phyloP scores from a whole-genome alignment of 306 rosid species.

The Carpinus viminea region DNA sequence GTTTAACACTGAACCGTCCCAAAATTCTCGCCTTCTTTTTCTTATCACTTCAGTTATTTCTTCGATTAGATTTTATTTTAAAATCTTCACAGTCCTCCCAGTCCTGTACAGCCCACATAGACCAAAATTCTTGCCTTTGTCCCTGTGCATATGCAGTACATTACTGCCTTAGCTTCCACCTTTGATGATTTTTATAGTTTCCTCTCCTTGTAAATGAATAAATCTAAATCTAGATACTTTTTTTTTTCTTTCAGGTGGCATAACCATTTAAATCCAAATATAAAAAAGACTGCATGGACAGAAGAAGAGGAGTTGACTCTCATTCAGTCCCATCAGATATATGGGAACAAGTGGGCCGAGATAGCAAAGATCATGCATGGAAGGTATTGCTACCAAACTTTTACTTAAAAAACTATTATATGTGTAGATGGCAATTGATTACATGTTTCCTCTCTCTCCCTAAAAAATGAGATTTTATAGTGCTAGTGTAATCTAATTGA shows the following conservation, averaged over 20 bases:
- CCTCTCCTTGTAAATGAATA: background rate
- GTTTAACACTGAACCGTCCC: no score
- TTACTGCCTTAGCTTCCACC: background rate
- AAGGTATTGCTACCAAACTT: constrained; percentile 35
- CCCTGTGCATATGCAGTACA: no score
- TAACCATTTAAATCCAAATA: constrained; percentile 55
- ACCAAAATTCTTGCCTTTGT: no score
- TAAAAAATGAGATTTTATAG: background rate
- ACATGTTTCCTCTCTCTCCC: background rate
- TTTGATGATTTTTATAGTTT: background rate
- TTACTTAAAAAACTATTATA: background rate
- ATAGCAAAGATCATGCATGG: constrained; percentile 45
- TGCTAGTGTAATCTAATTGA: background rate
- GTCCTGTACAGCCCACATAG: no score
- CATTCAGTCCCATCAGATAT: constrained; percentile 27
- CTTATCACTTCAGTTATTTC: no score
- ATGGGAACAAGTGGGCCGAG: constrained; percentile 62
- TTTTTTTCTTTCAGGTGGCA: constrained; percentile 41
- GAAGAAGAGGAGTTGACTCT: constrained; percentile 45
- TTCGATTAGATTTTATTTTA: no score
- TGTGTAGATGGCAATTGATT: no score
- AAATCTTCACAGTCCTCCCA: no score
- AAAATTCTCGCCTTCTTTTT: no score
- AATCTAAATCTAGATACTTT: background rate
- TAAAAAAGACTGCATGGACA: constrained; percentile 48